A percentile compares a stretch with the other conserved stretches of the same genome.
Conservation (phyloP, 345 rosid species). For the Eucalyptus tenuipes region DNA sequence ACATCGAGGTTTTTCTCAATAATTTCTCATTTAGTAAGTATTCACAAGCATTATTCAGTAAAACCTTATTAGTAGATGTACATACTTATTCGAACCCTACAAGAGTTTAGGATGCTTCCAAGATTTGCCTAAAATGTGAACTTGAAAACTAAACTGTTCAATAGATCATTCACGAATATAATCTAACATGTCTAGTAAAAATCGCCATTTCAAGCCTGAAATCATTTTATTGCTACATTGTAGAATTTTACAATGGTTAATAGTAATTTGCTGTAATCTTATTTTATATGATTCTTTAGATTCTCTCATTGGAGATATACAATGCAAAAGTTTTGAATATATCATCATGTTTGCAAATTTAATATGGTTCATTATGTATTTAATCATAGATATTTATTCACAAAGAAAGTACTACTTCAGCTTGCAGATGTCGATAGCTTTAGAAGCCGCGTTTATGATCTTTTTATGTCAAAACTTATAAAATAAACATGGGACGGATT, state of each 20-base stretch:
- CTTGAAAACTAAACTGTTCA: not conserved
- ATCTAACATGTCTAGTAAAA: not conserved
- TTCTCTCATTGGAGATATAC: not conserved
- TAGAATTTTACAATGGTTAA: not conserved
- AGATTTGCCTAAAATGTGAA: not conserved
- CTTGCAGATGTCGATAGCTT: not conserved
- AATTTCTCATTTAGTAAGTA: not conserved
- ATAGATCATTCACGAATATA: not conserved
- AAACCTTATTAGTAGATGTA: not conserved
- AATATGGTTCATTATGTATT: not conserved
- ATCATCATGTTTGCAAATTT: not conserved
- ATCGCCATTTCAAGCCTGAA: not conserved
- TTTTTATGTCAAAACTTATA: not conserved
- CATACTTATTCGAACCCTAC: not conserved
- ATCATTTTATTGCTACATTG: not conserved
- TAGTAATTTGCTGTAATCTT: not conserved
- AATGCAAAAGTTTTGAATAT: not conserved
- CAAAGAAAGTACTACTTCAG: not conserved
- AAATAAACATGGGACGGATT: not conserved
- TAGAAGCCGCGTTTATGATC: not conserved
- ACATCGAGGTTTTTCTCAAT: not conserved
- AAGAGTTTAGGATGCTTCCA: not conserved
- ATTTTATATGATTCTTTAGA: not conserved
- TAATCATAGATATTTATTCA: not conserved
- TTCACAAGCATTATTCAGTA: not conserved